A percentile compares a stretch with the other conserved stretches of the same genome.
Conservation (phyloP, 2,329 filamentous ascomycete genomes). For the Pyricularia pennisetigena region DNA sequence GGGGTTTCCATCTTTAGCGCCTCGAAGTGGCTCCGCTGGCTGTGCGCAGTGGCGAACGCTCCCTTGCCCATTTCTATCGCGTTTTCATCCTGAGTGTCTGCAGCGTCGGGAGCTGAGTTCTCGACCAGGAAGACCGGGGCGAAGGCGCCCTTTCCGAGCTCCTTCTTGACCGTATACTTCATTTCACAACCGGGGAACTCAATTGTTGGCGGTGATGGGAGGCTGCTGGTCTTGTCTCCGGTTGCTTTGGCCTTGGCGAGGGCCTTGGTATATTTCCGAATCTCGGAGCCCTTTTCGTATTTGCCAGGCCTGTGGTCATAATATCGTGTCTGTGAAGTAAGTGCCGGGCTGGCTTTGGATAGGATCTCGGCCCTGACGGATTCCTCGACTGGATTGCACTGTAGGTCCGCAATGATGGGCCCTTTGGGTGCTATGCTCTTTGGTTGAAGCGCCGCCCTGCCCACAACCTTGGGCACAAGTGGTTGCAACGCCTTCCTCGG, state of each 20-base stretch:
- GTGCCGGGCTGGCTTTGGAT: slow-evolving; percentile 59
- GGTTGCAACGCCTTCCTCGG: neutral
- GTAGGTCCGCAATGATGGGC: slow-evolving; percentile 68
- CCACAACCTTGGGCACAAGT: neutral
- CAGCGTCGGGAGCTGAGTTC: slow-evolving; percentile 45
- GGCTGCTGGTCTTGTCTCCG: slow-evolving; percentile 51
- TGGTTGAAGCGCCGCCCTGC: neutral
- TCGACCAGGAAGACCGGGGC: slow-evolving; percentile 92
- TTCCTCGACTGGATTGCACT: slow-evolving; percentile 87
- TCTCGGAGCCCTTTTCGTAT: slow-evolving; percentile 61
- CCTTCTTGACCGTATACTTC: slow-evolving; percentile 69
- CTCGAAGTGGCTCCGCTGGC: slow-evolving; percentile 53
- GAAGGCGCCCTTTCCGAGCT: slow-evolving; percentile 88
- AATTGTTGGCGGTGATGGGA: slow-evolving; percentile 52
- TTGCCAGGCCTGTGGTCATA: slow-evolving; percentile 57
- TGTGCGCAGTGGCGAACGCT: slow-evolving; percentile 40
- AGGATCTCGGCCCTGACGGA: slow-evolving; percentile 65
- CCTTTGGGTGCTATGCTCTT: slow-evolving; percentile 37
- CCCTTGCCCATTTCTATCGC: slow-evolving; percentile 52
- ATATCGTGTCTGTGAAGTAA: slow-evolving; percentile 70
- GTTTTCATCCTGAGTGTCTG: slow-evolving; percentile 29
- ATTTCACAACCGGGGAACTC: slow-evolving; percentile 55
- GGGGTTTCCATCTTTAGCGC: slow-evolving; percentile 93
- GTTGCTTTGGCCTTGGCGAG: slow-evolving; percentile 44
- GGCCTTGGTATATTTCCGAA: slow-evolving; percentile 71